Conservation (phyloP, 306 rosid species). For the Dicorynia guianensis region DNA sequence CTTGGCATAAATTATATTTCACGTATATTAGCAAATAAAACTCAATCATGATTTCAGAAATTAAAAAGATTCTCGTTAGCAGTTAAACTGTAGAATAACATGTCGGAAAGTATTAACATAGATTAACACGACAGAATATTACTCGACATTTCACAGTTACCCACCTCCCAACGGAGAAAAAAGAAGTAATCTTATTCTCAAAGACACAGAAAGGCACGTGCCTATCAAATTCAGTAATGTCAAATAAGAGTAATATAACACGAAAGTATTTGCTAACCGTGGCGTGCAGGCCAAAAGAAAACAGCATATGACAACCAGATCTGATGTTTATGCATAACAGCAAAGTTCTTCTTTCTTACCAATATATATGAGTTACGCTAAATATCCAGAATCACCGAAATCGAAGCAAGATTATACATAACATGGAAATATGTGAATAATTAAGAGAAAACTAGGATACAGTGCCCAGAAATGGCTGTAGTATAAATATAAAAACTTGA, state of each 20-base stretch:
- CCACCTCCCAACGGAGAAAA: no score
- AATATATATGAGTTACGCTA: background rate
- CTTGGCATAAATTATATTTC: background rate
- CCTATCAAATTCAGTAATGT: background rate
- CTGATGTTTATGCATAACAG: conserved; percentile 3
- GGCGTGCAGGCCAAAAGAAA: background rate
- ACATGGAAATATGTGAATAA: background rate
- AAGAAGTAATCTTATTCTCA: background rate
- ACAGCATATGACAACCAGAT: background rate
- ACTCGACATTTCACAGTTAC: no score
- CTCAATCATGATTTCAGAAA: background rate
- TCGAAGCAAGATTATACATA: background rate
- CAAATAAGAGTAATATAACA: background rate
- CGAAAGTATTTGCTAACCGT: background rate
- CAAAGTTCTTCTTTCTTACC: background rate
- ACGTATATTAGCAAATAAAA: no score
- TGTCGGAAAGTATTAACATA: no score
- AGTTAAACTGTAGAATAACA: no score
- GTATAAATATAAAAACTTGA: no score
- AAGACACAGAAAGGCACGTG: conserved; percentile 21
- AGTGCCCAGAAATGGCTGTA: no score
- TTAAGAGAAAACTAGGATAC: background rate
- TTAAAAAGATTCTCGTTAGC: background rate
- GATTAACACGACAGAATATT: no score
- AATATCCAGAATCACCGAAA: conserved; percentile 4